Conservation (phyloP, 2,329 filamentous ascomycete species). For the Exophiala phaeomuriformis region DNA sequence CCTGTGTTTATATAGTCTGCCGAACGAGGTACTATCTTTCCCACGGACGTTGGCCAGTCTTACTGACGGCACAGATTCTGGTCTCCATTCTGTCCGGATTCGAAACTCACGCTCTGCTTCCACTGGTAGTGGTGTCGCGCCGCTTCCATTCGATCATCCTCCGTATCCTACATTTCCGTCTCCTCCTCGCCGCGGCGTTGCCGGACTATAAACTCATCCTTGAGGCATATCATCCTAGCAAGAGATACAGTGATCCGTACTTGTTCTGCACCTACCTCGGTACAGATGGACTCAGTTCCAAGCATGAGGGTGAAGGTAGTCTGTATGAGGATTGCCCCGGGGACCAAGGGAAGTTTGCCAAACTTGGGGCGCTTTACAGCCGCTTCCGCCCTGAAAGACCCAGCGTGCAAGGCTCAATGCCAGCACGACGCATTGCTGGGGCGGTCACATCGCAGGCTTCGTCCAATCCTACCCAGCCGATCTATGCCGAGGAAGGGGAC, state of each 20-base stretch:
- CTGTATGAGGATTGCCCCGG: slow-evolving; percentile 32
- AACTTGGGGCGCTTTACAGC: slow-evolving; percentile 56
- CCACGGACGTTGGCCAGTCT: neutral
- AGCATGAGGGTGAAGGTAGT: slow-evolving; percentile 36
- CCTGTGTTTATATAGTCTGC: slow-evolving; percentile 25
- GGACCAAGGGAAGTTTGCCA: slow-evolving; percentile 36
- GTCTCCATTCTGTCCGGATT: slow-evolving; percentile 46
- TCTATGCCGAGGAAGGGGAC: slow-evolving; percentile 23
- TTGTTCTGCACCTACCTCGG: slow-evolving; percentile 61
- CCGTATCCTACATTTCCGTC: slow-evolving; percentile 57
- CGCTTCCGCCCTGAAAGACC: slow-evolving; percentile 60
- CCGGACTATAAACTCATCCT: slow-evolving; percentile 62
- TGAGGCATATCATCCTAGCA: slow-evolving; percentile 69
- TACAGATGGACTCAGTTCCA: slow-evolving; percentile 52
- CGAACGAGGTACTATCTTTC: slow-evolving; percentile 31
- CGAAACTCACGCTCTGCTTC: slow-evolving; percentile 48
- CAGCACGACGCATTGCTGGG: slow-evolving; percentile 29
- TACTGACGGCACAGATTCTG: slow-evolving; percentile 39
- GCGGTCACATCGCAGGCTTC: slow-evolving; percentile 35
- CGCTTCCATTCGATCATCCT: slow-evolving; percentile 58
- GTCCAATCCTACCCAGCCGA: slow-evolving; percentile 28
- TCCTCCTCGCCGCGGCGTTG: slow-evolving; percentile 52
- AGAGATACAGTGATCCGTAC: slow-evolving; percentile 60
- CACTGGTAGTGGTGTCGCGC: slow-evolving; percentile 52
- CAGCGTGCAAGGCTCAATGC: slow-evolving; percentile 35